Conservation (phyloP, 179 eudicot species). For the Silene coronaria region DNA sequence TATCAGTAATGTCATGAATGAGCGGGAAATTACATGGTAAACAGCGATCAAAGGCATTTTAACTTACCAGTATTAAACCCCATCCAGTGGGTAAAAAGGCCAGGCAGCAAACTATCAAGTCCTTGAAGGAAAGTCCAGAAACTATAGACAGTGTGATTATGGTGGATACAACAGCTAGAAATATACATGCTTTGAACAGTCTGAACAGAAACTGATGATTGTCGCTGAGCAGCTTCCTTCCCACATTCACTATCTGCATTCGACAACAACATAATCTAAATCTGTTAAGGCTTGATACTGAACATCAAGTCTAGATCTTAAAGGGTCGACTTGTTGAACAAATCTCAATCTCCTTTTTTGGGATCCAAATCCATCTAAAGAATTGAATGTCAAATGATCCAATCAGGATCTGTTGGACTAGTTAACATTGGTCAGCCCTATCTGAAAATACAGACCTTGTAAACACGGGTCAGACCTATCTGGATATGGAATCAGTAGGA, state of each 20-base stretch:
- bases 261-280: constrained; percentile 11
- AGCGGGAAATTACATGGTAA: background rate
- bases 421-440: no score
- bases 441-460: no score
- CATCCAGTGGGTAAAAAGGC: constrained; percentile 96
- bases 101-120: constrained; percentile 76
- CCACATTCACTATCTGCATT: constrained; percentile 64
- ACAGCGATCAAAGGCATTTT: background rate
- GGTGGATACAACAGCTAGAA: constrained; percentile 63
- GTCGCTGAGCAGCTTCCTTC: constrained; percentile 59
- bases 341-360: no score
- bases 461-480: no score
- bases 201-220: constrained; percentile 73
- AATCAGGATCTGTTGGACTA: no score
- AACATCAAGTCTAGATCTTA: no score
- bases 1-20: background rate
- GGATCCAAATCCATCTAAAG: no score
- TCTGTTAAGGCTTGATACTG: background rate
- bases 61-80: constrained; percentile 84
- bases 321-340: no score
- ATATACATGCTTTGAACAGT: constrained; percentile 75
- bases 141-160: constrained; percentile 53
- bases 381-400: no score
- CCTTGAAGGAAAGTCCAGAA: constrained; percentile 63
- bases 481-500: no score